Base-by-base conservation (phyloP, 1,284 basidiomycete genomes). In the Pseudozyma thailandica region DNA sequence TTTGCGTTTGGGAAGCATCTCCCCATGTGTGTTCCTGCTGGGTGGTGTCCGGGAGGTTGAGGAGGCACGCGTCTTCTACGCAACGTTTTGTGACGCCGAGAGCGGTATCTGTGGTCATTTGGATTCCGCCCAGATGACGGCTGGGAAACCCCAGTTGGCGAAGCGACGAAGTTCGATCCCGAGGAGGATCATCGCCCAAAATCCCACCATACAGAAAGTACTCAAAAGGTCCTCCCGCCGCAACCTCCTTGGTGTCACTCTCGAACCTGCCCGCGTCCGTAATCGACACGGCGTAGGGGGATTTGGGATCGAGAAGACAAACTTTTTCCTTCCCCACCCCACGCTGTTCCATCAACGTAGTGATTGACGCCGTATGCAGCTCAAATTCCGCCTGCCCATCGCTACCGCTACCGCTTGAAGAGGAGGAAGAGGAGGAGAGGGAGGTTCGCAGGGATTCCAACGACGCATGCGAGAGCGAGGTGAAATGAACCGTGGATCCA, bases 71-170 rank as follows among this genome's bases (percentile, higher is more conserved):
- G 49, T 96, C 92, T 64, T 91, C 86, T 0, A 94, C 90, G 15
- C 96, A 91, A 2, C 88, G 84, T 82, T 95, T 97, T 0, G 93
- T 94, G 6, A 98, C 94, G 8, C 91, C 93, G 0, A 98, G 86
- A 0, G 95, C 95, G 1, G 95, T 98, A 83, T 98, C 95, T 0
- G 95, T 98, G 25, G 95, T 98, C 95, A 98, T 98, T 83, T 98
- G 96, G 1, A 93, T 86, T 1, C 69, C 54, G 31, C 81, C 81
- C n/a, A 81, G 56, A 38, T 82, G 78, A 7, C 79, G 52, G 0
- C 60, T 88, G 0, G 92, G 92, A 81, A 96, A 98, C 0, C 93
- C 93, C 16, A 94, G 85, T 15, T 87, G 87, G 26, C 96, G 89
- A 39, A 98, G 87, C 80, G 95, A 92, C 3, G 89, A 88, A 0